A percentile compares a stretch with the other conserved stretches of the same genome.
phyloP scores from a whole-genome alignment of 176 grass and related monocot species.

The Phoenix dactylifera region DNA sequence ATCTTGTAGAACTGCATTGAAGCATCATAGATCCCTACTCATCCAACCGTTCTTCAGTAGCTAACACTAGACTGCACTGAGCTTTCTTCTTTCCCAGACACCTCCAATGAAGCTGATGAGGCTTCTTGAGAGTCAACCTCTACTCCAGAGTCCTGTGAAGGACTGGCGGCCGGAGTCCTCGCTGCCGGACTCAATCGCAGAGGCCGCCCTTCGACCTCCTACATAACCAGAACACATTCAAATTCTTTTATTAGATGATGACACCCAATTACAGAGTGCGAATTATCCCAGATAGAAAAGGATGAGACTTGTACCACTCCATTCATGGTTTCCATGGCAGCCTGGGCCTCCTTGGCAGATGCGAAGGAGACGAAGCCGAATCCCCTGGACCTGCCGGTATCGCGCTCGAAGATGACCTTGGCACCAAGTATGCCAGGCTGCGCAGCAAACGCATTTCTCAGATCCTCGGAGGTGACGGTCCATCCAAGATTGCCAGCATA shows the following conservation, averaged over 20 bases:
- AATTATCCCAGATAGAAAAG: too few relatives aligned
- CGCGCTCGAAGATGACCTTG: slow-evolving; percentile 69
- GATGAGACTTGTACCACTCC: slow-evolving; percentile 43
- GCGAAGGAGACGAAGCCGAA: slow-evolving; percentile 73
- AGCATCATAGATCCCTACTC: too few relatives aligned
- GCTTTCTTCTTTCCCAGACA: slow-evolving; percentile 30
- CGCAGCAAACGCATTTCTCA: slow-evolving; percentile 48
- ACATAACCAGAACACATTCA: slow-evolving; percentile 2
- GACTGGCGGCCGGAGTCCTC: slow-evolving; percentile 32
- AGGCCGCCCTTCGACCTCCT: slow-evolving; percentile 84
- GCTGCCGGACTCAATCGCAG: slow-evolving; percentile 54
- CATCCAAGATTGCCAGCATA: slow-evolving; percentile 91
- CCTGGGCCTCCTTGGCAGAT: slow-evolving; percentile 48
- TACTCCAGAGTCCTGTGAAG: slow-evolving; percentile 4
- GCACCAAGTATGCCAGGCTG: slow-evolving; percentile 48
- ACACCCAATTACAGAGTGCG: too few relatives aligned
- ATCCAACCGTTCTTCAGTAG: slow-evolving; percentile 10
- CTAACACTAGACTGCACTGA: slow-evolving; percentile 26
- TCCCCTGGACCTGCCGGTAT: slow-evolving; percentile 61
- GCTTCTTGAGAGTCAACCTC: not conserved
- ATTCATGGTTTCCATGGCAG: slow-evolving; percentile 61
- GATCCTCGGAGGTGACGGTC: slow-evolving; percentile 49
- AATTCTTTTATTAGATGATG: too few relatives aligned
- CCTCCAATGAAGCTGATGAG: too few relatives aligned
- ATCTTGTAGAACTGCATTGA: too few relatives aligned